Evolutionary conservation across 2,329 filamentous ascomycete species (phyloP).

Genomic region (Colletotrichum nymphaeae): DNA sequence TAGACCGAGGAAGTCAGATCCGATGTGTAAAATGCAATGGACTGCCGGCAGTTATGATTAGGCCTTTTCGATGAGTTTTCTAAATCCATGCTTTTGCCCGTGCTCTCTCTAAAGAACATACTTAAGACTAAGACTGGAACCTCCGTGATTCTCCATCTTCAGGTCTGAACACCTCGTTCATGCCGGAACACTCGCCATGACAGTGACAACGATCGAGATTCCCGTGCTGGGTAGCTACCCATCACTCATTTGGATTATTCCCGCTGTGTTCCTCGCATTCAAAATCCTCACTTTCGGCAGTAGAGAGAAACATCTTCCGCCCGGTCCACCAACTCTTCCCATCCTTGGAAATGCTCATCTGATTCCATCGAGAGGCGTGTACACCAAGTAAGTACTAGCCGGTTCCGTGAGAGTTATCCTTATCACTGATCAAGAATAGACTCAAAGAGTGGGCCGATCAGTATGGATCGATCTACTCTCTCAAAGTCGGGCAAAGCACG

Average conservation of each 20-base stretch:
- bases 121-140: neutral
- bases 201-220: neutral
- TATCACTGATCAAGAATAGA: slow-evolving; percentile 38
- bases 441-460: slow-evolving; percentile 55
- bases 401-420: neutral
- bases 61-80: neutral
- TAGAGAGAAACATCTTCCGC: slow-evolving; percentile 19
- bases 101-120: no score
- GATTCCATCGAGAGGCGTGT: slow-evolving; percentile 24
- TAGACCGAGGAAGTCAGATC: neutral
- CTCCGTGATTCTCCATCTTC: neutral
- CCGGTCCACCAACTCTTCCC: slow-evolving; percentile 52
- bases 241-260: neutral
- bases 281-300: slow-evolving; percentile 10
- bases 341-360: slow-evolving; percentile 53
- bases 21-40: neutral
- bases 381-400: slow-evolving; percentile 17
- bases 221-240: neutral
- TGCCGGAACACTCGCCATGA: neutral
- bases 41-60: neutral
- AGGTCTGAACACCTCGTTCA: no score
- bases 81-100: neutral
- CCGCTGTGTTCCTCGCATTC: neutral
- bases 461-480: slow-evolving; percentile 55
- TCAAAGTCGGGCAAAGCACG: slow-evolving; percentile 55